A percentile compares a stretch with the other conserved stretches of the same genome.
Conservation (phyloP, 2,329 filamentous ascomycete species). For the Xylaria arbuscula region DNA sequence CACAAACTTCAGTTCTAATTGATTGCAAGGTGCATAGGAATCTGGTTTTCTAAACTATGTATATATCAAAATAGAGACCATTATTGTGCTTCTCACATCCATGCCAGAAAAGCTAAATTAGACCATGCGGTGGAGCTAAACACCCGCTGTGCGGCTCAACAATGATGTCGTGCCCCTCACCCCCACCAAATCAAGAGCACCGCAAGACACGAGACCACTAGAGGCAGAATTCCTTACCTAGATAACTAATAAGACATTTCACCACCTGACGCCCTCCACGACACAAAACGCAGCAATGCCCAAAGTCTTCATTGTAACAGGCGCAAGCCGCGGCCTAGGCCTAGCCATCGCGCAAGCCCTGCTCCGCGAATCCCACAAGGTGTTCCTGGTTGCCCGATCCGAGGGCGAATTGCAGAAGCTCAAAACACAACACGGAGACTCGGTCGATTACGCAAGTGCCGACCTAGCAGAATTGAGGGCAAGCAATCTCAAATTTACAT, state of each 20-base stretch:
- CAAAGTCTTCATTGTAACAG: slow-evolving; percentile 77
- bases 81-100: too few species aligned
- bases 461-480: slow-evolving; percentile 67
- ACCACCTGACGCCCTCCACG: not conserved
- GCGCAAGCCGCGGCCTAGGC: slow-evolving; percentile 72
- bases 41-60: too few species aligned
- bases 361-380: slow-evolving; percentile 64
- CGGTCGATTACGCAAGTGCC: slow-evolving; percentile 66
- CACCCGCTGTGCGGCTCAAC: not conserved
- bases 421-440: slow-evolving; percentile 62
- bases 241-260: not conserved
- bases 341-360: slow-evolving; percentile 65
- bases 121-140: not conserved
- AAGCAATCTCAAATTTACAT: slow-evolving; percentile 28
- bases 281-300: slow-evolving; percentile 41
- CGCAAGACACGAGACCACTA: not conserved
- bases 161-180: slow-evolving; percentile 5
- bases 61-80: too few species aligned
- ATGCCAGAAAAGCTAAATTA: not conserved
- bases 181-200: not conserved
- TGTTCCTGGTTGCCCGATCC: slow-evolving; percentile 69
- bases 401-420: slow-evolving; percentile 61
- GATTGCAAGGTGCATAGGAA: too few species aligned
- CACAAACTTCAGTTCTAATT: too few species aligned
- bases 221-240: too few species aligned